Percentiles rank a stretch among this genome's conserved stretches.
Conservation (phyloP, 176 grass and related monocot species). For the Cenchrus purpureus region DNA sequence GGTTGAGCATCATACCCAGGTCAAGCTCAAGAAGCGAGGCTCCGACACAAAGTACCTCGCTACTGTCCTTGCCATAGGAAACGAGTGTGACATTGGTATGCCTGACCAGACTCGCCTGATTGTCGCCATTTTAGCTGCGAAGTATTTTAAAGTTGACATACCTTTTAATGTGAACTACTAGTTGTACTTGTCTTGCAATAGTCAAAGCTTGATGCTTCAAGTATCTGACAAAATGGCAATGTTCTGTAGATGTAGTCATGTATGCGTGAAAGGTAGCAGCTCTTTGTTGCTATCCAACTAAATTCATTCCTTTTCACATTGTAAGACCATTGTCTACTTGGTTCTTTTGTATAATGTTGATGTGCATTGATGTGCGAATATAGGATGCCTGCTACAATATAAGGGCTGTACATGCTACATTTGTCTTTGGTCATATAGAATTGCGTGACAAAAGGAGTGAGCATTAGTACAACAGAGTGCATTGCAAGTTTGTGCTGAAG, state of each 20-base stretch:
- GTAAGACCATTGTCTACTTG: background rate
- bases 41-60: constrained; percentile 94
- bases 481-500: background rate
- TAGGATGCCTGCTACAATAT: background rate
- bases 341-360: background rate
- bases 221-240: constrained; percentile 4
- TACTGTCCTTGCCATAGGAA: constrained; percentile 89
- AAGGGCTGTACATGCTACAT: background rate
- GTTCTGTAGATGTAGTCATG: background rate
- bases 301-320: background rate
- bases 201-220: background rate
- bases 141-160: background rate
- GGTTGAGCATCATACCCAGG: constrained; percentile 91
- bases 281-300: background rate
- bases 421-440: background rate
- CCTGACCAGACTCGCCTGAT: background rate
- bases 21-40: constrained; percentile 96
- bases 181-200: background rate
- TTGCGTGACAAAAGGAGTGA: constrained; percentile 1
- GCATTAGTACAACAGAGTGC: background rate
- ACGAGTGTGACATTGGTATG: constrained; percentile 93
- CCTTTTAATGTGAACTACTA: constrained; percentile 1
- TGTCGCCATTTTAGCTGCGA: background rate
- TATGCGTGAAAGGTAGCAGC: background rate
- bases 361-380: background rate